Conservation (phyloP, 768 basidiomycete species). For the Tricholoma hemisulphureum region DNA sequence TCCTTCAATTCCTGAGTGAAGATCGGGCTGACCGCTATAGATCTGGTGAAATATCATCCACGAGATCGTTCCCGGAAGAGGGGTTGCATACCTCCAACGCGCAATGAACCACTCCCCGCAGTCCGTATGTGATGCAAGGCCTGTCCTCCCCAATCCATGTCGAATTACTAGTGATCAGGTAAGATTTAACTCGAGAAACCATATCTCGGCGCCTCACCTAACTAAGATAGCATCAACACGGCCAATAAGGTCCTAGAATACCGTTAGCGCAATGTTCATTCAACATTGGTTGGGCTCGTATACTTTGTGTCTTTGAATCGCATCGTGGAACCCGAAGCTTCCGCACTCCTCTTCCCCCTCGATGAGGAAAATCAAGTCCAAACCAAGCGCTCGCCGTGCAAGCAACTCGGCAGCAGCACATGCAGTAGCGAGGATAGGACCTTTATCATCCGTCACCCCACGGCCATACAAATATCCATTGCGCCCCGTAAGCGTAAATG, state of each 20-base stretch:
- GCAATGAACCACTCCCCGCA: conserved; percentile 92
- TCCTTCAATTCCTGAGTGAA: conserved; percentile 94
- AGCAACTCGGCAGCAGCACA: conserved; percentile 85
- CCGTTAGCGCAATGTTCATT: neutral
- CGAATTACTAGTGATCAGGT: conserved; percentile 63
- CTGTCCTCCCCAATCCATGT: conserved; percentile 93
- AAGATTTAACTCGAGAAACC: conserved; percentile 1
- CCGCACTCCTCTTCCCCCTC: conserved; percentile 99
- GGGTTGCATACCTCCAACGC: conserved; percentile 55
- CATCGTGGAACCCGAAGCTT: conserved; percentile 79
- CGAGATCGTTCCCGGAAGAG: neutral
- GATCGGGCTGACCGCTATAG: conserved; percentile 68
- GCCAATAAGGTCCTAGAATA: conserved; percentile 71
- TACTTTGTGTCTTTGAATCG: conserved; percentile 75
- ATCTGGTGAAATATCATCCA: conserved; percentile 45
- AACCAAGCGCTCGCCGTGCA: conserved; percentile 65
- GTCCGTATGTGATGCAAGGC: conserved; percentile 93
- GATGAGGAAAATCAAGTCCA: conserved; percentile 87
- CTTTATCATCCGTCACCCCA: conserved; percentile 94
- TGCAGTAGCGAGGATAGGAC: conserved; percentile 88
- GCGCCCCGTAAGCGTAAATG: conserved; percentile 76
- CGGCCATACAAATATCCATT: conserved; percentile 92
- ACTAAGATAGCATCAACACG: conserved; percentile 86
- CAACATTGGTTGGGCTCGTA: too few relatives aligned
- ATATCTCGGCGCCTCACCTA: conserved; percentile 45